phyloP scores from a whole-genome alignment of 306 rosid genomes.

The Prunus mongolica region DNA sequence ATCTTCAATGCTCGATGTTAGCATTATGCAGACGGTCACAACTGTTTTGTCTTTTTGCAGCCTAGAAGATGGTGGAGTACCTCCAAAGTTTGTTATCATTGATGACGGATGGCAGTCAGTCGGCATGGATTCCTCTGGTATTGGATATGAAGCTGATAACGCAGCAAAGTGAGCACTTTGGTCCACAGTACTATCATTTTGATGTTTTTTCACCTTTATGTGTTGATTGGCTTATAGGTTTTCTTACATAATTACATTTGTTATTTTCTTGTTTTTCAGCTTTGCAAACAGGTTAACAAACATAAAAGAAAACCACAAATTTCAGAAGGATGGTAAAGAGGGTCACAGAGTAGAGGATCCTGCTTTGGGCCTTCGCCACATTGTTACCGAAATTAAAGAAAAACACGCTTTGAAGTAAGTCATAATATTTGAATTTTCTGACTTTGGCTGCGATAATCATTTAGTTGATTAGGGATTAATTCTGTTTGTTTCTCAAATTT shows the following conservation, averaged over 20 bases:
- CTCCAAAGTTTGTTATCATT: conserved; percentile 76
- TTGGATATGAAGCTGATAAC: conserved; percentile 45
- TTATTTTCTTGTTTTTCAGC: conserved; percentile 33
- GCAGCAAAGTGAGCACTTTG: conserved; percentile 58
- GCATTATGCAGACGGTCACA: background rate
- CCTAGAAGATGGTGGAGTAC: conserved; percentile 69
- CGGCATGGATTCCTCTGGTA: conserved; percentile 43
- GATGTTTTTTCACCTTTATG: background rate
- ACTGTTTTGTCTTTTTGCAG: conserved; percentile 28
- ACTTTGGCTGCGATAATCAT: background rate
- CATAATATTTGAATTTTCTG: background rate
- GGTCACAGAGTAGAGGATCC: conserved; percentile 67
- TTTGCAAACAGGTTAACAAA: conserved; percentile 73
- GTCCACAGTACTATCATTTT: background rate
- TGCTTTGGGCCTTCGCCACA: conserved; percentile 58
- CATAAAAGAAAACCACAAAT: conserved; percentile 79
- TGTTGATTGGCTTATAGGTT: background rate
- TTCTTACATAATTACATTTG: background rate
- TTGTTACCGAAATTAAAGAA: conserved; percentile 53
- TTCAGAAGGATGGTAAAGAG: conserved; percentile 79
- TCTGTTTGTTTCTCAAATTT: conserved; percentile 8
- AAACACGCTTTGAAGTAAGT: conserved; percentile 51
- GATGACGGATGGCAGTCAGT: conserved; percentile 95
- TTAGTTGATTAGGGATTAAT: background rate
- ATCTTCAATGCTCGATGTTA: background rate